These are phyloP conservation scores for Fusarium longipes DNA, from an alignment of 2,329 filamentous ascomycete species.

Conservation along the genomic window DNA sequence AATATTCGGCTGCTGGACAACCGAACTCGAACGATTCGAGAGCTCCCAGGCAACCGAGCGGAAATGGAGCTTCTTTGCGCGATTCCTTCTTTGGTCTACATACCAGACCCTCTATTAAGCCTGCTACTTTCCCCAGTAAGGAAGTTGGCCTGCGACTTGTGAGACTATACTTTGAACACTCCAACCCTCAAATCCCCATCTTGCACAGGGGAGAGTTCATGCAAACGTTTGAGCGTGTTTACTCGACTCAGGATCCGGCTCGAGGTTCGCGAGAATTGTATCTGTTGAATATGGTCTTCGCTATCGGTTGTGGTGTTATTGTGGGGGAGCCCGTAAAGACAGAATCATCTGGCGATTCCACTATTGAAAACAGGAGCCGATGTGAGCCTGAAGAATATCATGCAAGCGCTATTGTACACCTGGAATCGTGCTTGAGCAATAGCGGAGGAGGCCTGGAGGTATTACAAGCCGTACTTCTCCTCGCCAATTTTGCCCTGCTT, in stretches of 20 bases:
- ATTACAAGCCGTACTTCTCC: constrained; percentile 88
- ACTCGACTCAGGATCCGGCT: constrained; percentile 73
- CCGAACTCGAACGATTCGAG: constrained; percentile 58
- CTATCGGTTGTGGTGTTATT: constrained; percentile 93
- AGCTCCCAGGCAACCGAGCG: constrained; percentile 40
- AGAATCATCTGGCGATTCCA: constrained; percentile 52
- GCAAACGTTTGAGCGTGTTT: constrained; percentile 85
- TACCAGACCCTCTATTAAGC: constrained; percentile 86
- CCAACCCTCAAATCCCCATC: constrained; percentile 95
- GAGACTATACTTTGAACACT: constrained; percentile 92
- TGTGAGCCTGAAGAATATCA: constrained; percentile 95
- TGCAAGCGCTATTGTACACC: constrained; percentile 89
- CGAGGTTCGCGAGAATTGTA: constrained; percentile 87
- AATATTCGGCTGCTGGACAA: constrained; percentile 72
- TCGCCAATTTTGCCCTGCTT: constrained; percentile 91
- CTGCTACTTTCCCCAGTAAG: constrained; percentile 83
- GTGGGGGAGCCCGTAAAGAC: constrained; percentile 72
- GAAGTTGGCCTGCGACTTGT: constrained; percentile 79
- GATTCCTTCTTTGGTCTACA: constrained; percentile 98
- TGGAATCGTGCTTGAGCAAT: constrained; percentile 86
- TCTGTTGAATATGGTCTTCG: constrained; percentile 95
- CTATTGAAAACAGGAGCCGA: constrained; percentile 52
- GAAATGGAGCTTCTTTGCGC: constrained; percentile 80
- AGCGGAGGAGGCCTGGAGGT: constrained; percentile 93
- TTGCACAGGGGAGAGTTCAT: constrained; percentile 91